Evolutionary conservation across 2,329 filamentous ascomycete species (phyloP).

Genomic region (Neonectria sp.): DNA sequence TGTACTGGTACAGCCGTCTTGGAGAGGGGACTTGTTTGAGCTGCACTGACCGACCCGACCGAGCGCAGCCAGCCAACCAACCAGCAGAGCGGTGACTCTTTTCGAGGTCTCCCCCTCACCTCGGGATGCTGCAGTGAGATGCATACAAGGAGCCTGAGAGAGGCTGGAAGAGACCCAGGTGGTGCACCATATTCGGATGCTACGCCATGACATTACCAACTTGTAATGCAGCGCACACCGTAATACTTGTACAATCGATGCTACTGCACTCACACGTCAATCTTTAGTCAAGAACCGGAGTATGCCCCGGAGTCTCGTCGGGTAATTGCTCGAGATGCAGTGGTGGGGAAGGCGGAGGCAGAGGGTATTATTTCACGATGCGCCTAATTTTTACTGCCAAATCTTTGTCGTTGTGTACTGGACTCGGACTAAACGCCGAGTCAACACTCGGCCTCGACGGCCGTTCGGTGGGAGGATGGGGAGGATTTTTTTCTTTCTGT

Average conservation of each 20-base stretch:
- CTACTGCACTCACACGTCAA: conserved; percentile 1
- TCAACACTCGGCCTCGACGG: conserved; percentile 17
- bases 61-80: conserved; percentile 1
- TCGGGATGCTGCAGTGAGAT: neutral
- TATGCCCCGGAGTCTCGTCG: conserved; percentile 12
- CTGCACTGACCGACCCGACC: neutral
- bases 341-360: neutral
- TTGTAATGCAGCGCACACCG: neutral
- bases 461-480: neutral
- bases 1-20: conserved; percentile 18
- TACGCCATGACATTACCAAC: conserved; percentile 38
- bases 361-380: conserved; percentile 3
- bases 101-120: conserved; percentile 2
- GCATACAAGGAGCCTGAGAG: neutral
- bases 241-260: neutral
- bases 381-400: neutral
- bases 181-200: conserved; percentile 9
- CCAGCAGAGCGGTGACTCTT: neutral
- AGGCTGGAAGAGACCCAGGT: neutral
- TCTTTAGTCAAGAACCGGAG: conserved; percentile 2
- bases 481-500: neutral
- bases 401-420: neutral
- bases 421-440: conserved; percentile 27
- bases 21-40: neutral
- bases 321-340: conserved; percentile 12